Percentiles rank a stretch among this genome's conserved stretches.
Evolutionary conservation across 768 basidiomycete species (phyloP).

Genomic region (Coprinellus aureogranulatus): DNA sequence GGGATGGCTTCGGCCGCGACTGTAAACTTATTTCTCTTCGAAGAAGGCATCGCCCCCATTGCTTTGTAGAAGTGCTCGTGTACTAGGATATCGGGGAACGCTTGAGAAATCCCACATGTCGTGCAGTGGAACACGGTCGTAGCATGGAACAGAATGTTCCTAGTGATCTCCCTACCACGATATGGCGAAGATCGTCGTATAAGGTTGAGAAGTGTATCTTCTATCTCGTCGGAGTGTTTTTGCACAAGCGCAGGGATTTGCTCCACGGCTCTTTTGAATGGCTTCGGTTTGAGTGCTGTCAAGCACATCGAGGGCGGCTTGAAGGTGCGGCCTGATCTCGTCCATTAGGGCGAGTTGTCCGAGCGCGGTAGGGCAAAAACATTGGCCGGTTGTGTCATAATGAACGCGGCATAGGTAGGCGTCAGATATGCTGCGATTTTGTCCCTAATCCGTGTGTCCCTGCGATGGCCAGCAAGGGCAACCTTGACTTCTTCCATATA

Average conservation of each 20-base stretch:
- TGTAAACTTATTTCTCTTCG: not conserved
- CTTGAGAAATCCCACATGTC: not conserved
- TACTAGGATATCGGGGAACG: not conserved
- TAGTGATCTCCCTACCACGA: not conserved
- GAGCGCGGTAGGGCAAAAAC: not conserved
- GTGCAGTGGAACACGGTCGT: not conserved
- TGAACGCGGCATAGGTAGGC: not conserved
- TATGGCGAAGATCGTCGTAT: not conserved
- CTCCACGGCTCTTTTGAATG: not conserved
- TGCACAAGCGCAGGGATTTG: not conserved
- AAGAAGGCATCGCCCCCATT: not conserved
- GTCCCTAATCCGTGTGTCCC: not conserved
- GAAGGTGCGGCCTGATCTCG: not conserved
- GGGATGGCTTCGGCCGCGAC: too few species aligned
- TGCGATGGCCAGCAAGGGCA: not conserved
- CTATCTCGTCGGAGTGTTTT: not conserved
- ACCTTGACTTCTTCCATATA: not conserved
- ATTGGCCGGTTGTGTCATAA: not conserved
- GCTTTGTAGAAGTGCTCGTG: not conserved
- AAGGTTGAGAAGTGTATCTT: not conserved
- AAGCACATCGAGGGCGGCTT: not conserved
- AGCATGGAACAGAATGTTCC: not conserved
- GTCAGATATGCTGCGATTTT: not conserved
- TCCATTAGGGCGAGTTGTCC: not conserved
- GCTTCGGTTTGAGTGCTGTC: not conserved